These are phyloP conservation scores for Podaxis sp. DNA, from an alignment of 768 basidiomycete species.

Conservation along the genomic window DNA sequence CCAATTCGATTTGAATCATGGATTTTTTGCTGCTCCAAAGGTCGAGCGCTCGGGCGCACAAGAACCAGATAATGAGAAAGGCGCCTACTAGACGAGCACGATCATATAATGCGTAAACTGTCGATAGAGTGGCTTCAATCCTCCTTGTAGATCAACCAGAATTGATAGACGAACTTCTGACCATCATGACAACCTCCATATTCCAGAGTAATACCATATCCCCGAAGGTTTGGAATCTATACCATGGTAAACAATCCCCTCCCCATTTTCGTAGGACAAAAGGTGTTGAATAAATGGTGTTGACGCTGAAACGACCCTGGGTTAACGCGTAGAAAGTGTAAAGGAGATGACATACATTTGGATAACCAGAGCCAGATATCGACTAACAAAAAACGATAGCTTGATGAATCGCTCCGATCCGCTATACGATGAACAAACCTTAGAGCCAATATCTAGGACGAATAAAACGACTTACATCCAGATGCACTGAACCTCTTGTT, in stretches of 20 bases:
- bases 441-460: neutral
- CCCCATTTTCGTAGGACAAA: neutral
- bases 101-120: constrained; percentile 1
- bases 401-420: too few species aligned
- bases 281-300: neutral
- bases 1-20: neutral
- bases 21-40: neutral
- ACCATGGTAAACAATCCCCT: neutral
- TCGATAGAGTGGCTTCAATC: neutral
- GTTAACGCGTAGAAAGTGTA: neutral
- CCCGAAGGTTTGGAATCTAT: neutral
- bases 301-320: neutral
- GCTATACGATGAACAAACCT: too few species aligned
- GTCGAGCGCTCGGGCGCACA: neutral
- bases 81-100: neutral
- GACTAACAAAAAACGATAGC: too few species aligned
- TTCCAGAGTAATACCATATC: neutral
- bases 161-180: neutral
- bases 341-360: neutral
- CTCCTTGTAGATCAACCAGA: neutral
- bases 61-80: neutral
- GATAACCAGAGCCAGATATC: too few species aligned
- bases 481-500: neutral
- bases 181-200: constrained; percentile 1
- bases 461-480: neutral